Evolutionary conservation across 441 rosid species (phyloP), one percentile per base, ranked within the genome.

Genomic region (Brassica hybrid): DNA sequence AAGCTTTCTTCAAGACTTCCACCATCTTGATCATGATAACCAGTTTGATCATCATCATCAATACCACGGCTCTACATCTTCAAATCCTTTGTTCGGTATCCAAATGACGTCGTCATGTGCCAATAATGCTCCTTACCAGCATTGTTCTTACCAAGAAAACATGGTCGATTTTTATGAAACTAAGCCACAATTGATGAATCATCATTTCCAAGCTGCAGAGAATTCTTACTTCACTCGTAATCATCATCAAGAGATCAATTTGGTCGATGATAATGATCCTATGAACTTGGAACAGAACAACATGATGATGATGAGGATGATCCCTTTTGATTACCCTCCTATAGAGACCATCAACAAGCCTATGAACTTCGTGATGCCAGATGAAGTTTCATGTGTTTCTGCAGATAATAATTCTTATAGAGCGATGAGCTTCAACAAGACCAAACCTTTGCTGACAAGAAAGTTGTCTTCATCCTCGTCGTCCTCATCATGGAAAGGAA

Each of bases 301-400:
- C 56, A 57, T 57, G 61, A 72, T 70, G 82, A 74, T 65, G 81
- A 78, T 78, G 77, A 78, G 63, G 65, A 78, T 74, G 82, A 74
- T 74, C 59, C 73, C 85, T 58, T 72, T 80, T 41, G 83, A 82
- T 45, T 83, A 83, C 36, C 76, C 68, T 69, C 76, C 72, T 45
- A 82, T 79, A 38, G 73, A 63, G 50, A 83, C 73, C 69, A 65
- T 34, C 30, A 66, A 34, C 32, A 85, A 83, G 77, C 82, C 87
- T 8, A 21, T 80, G 78, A 88, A 76, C 74, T 84, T 86, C 43
- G 64, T 56, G 4, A 86, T 80, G 8, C 81, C 90, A 2, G 93
- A 91, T 84, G 94, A 91, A 79, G 85, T 87, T 50, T 89, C 96
- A 5, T 82, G 86, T 70, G 88, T 80, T 14, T 77, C 85, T 52